Percentiles rank a stretch among this genome's conserved stretches.
Conservation (phyloP, 768 basidiomycete species). For the Lactifluus rugatus region DNA sequence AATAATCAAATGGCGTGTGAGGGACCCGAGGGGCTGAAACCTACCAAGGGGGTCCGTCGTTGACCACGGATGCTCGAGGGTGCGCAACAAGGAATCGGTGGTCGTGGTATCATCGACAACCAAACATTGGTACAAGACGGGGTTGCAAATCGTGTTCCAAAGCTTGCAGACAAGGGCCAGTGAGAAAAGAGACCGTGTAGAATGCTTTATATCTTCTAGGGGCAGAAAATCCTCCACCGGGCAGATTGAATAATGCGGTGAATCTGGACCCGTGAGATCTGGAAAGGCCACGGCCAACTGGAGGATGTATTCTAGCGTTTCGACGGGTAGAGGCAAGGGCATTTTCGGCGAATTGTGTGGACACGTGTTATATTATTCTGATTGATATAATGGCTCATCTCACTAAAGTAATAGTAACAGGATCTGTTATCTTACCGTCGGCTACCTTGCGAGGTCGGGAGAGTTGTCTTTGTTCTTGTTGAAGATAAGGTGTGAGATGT, state of each 20-base stretch:
- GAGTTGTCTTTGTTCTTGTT: not conserved
- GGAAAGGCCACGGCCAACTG: not conserved
- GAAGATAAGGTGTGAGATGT: not conserved
- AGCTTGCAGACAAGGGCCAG: constrained; percentile 10
- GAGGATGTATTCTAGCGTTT: constrained; percentile 1
- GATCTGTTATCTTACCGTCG: too few relatives aligned
- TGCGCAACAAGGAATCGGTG: not conserved
- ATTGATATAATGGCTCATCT: too few relatives aligned
- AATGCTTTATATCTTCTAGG: constrained; percentile 2
- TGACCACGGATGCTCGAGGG: not conserved
- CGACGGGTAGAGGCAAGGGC: constrained; percentile 5
- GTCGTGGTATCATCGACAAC: not conserved
- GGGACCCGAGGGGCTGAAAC: not conserved
- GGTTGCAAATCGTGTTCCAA: constrained; percentile 9
- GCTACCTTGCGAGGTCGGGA: too few relatives aligned
- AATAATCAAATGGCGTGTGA: constrained; percentile 13
- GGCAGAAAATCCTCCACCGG: not conserved
- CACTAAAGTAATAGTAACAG: too few relatives aligned
- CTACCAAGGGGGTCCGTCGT: not conserved
- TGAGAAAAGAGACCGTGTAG: not conserved
- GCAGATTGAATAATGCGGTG: not conserved
- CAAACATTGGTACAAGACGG: constrained; percentile 6
- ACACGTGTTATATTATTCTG: not conserved
- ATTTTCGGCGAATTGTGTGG: not conserved
- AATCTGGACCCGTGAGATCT: not conserved